Evolutionary conservation across 73 alveolate genomes (phyloP), one percentile per base, ranked within the genome.

Genomic region (Diophrys appendiculata): DNA sequence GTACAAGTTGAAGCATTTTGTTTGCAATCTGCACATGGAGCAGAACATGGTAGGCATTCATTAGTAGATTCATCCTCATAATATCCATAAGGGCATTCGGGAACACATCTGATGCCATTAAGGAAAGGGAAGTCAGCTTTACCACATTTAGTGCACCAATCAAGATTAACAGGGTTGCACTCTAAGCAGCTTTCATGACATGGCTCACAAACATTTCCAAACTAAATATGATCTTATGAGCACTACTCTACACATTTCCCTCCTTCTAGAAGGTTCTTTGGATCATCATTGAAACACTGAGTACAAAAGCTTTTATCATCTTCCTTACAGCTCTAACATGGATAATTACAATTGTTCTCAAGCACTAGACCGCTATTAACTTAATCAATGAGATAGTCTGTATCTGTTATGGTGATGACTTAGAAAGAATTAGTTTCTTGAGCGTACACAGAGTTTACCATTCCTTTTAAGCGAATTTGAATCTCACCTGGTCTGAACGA

Each of bases 191-290:
- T 1, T 28, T 67, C 75, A 67, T 67, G 23, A 28, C 75, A 67
- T 3, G 75, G 75, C 29, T 67, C 75, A 31, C 75, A 67, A 3
- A 67, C 52, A 3, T 31, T 67, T n/a, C 75, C 75, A 67, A 67
- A 25, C 35, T 23, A 31, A 28, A 67, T 67, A 67, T 67, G 75
- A 28, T 67, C 75, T 29, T 18, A 28, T 5, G 75, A 25, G 24
- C 75, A 67, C 31, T 18, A 5, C 53, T 23, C 22, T 14, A 67
- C 75, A 28, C 75, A 67, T 3, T 25, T 67, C 54, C 31, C 23
- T 25, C 54, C 53, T 31, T 67, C 25, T 25, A 67, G 54, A 3
- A 23, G 25, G 24, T 67, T 67, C 43, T 67, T 31, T 3, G 24
- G 43, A 25, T 23, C 31, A 25, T 67, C 75, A 23, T 67, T 31